Percentiles rank a stretch among this genome's conserved stretches.
These are phyloP conservation scores for Gloeostereum incarnatum DNA, from an alignment of 768 basidiomycete genomes.

Conservation along the genomic window DNA sequence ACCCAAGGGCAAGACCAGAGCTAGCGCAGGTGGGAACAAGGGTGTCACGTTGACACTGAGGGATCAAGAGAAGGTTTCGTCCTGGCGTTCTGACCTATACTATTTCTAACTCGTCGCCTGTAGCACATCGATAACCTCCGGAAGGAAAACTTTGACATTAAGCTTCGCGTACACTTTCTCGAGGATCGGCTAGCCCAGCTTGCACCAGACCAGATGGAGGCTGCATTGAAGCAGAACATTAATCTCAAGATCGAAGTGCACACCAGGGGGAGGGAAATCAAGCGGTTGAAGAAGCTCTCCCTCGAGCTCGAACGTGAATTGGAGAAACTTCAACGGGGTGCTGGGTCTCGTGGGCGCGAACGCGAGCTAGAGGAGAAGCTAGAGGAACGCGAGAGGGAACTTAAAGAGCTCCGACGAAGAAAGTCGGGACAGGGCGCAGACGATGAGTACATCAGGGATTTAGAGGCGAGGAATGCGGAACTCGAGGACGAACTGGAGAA, in stretches of 20 bases:
- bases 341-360: slow-evolving; percentile 40
- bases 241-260: slow-evolving; percentile 90
- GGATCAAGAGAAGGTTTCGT: slow-evolving; percentile 89
- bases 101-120: neutral
- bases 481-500: slow-evolving; percentile 70
- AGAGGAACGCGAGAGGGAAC: slow-evolving; percentile 62
- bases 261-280: slow-evolving; percentile 82
- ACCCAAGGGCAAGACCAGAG: slow-evolving; percentile 30
- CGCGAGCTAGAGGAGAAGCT: slow-evolving; percentile 71
- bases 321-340: slow-evolving; percentile 50
- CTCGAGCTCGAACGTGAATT: slow-evolving; percentile 77
- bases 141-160: slow-evolving; percentile 96
- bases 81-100: slow-evolving; percentile 1
- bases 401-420: slow-evolving; percentile 55
- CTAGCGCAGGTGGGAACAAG: slow-evolving; percentile 28
- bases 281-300: slow-evolving; percentile 85
- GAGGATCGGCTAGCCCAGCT: slow-evolving; percentile 88
- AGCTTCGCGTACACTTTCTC: slow-evolving; percentile 91
- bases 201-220: slow-evolving; percentile 88
- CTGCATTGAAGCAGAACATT: slow-evolving; percentile 87
- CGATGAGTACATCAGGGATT: slow-evolving; percentile 43
- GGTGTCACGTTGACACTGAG: slow-evolving; percentile 66
- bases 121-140: slow-evolving; percentile 94
- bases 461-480: slow-evolving; percentile 54
- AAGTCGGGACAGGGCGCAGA: slow-evolving; percentile 26